Evolutionary conservation across 306 rosid genomes (phyloP).

Genomic region (Rosa lucieae): DNA sequence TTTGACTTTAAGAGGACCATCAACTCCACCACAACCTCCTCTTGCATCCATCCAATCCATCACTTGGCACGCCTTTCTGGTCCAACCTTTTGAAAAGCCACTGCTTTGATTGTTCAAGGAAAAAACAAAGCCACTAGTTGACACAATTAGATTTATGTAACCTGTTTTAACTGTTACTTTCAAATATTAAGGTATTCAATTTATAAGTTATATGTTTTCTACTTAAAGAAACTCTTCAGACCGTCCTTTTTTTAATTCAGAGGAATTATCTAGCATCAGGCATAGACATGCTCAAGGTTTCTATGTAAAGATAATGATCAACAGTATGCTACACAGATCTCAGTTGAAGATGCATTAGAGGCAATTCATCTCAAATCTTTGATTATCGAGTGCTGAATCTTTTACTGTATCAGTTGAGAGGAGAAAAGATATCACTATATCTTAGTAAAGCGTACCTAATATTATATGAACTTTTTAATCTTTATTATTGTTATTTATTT

Average conservation of each 20-base stretch:
- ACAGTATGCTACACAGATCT: slow-evolving; percentile 48
- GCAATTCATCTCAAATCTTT: slow-evolving; percentile 83
- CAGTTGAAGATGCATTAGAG: slow-evolving; percentile 71
- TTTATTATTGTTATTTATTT: background rate
- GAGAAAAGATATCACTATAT: slow-evolving; percentile 39
- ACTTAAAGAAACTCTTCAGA: background rate
- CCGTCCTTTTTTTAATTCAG: background rate
- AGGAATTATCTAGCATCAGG: background rate
- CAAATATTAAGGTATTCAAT: background rate
- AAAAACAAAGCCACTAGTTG: background rate
- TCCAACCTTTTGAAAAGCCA: background rate
- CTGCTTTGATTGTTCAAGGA: background rate
- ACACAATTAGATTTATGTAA: background rate
- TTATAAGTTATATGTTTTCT: too few relatives aligned
- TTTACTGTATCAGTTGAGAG: slow-evolving; percentile 80
- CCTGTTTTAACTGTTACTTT: background rate
- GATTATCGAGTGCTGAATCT: slow-evolving; percentile 90
- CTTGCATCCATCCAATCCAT: background rate
- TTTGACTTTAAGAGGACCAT: background rate
- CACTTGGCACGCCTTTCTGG: background rate
- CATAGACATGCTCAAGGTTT: background rate
- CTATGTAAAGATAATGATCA: slow-evolving; percentile 14
- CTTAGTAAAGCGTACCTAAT: background rate
- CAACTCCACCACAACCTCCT: background rate
- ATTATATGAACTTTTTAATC: background rate